phyloP scores from a whole-genome alignment of 257 asterid genomes.

The Marsdenia floribunda region DNA sequence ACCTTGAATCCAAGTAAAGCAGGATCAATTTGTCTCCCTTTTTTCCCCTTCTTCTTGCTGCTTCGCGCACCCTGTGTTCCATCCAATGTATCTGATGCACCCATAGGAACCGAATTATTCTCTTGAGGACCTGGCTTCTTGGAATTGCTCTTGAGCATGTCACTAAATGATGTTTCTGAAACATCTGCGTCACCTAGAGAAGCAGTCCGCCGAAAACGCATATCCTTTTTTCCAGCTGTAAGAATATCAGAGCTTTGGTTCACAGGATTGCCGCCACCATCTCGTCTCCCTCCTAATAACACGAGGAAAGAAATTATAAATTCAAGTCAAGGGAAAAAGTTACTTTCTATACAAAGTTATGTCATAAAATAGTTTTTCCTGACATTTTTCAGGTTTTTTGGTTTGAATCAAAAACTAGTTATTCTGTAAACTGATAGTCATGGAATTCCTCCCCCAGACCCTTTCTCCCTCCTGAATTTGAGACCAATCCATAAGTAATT shows the following conservation, averaged over 20 bases:
- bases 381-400: not conserved
- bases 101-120: slow-evolving; percentile 24
- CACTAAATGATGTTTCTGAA: slow-evolving; percentile 84
- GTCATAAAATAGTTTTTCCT: not conserved
- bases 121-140: slow-evolving; percentile 62
- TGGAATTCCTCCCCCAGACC: no score
- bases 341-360: not conserved
- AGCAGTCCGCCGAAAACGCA: slow-evolving; percentile 60
- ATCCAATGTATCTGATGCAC: slow-evolving; percentile 36
- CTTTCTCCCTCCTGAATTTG: not conserved
- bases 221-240: slow-evolving; percentile 47
- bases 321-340: not conserved
- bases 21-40: slow-evolving; percentile 95
- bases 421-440: not conserved
- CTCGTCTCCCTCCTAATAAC: slow-evolving; percentile 43
- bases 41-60: slow-evolving; percentile 92
- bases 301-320: not conserved
- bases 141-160: slow-evolving; percentile 82
- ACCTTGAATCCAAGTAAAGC: slow-evolving; percentile 98
- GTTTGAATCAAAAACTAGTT: not conserved
- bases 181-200: slow-evolving; percentile 77
- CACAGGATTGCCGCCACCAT: slow-evolving; percentile 33
- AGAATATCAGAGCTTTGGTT: slow-evolving; percentile 35
- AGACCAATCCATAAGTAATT: not conserved
- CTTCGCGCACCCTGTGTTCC: slow-evolving; percentile 41